Base-by-base conservation (phyloP, 2,329 filamentous ascomycete genomes). In the Cadophora sp. region DNA sequence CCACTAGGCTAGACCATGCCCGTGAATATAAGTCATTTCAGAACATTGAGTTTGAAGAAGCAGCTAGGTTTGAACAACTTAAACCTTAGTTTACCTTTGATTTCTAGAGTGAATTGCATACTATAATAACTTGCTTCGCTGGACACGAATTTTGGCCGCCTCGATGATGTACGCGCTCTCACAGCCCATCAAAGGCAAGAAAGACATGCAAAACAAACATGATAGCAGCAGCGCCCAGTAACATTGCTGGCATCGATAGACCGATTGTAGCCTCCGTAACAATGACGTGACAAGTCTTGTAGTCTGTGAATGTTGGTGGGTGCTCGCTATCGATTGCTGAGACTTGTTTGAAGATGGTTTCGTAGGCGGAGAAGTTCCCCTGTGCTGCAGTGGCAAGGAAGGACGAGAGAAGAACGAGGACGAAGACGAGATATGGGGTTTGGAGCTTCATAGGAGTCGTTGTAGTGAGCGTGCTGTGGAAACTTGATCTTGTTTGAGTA, bases 181-280 rank as follows among this genome's bases (percentile, higher is more conserved):
- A 48, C 45, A 22, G 18, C 6, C n/a, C n/a, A 20, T 48, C 45
- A 48, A 22, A 48, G 22, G n/a, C 45, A 48, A 48, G 45, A 11
- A 48, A 48, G 11, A 48, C 45, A 48, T 48, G 45, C 20, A 48
- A 22, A 20, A 48, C n/a, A 48, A n/a, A 48, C 45, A 48, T 22
- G n/a, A 48, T n/a, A 22, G 45, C 45, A 5, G 45, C 45, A 20
- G n/a, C 45, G 3, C 45, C 45, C 9, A 24, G 9, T 8, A 20
- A 48, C n/a, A 48, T 1, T 4, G 20, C 45, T n/a, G 45, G 45
- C n/a, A 48, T 22, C 45, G 45, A 48, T 2, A 48, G 9, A 8
- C 45, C 45, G n/a, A 48, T 20, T 22, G 8, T 11, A 22, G n/a
- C 20, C n/a, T 48, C 18, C 5, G 45, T 48, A 16, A 48, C 20